A percentile compares a stretch with the other conserved stretches of the same genome.
phyloP scores from a whole-genome alignment of 139 green algal genomes.

The Gonium pectorale region DNA sequence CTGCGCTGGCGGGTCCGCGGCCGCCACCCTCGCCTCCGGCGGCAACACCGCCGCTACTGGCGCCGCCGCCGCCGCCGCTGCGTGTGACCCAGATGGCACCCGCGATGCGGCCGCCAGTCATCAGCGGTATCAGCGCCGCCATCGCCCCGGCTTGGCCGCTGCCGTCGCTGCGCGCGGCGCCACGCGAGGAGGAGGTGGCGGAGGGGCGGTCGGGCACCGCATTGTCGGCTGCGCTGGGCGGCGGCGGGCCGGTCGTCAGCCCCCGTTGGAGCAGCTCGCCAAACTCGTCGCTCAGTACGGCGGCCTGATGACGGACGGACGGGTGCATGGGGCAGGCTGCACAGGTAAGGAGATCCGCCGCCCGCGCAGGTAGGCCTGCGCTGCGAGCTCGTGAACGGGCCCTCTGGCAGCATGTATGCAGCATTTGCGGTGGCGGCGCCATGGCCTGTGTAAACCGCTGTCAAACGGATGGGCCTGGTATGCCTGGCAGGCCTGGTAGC shows the following conservation, averaged over 20 bases:
- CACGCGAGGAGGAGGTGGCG: not conserved
- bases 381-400: no score
- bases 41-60: not conserved
- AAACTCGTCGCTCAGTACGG: no score
- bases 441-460: no score
- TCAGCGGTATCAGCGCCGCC: slow-evolving; percentile 17
- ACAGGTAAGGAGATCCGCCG: no score
- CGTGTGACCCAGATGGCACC: not conserved
- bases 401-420: no score
- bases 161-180: not conserved
- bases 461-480: no score
- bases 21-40: not conserved
- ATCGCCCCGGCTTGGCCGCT: not conserved
- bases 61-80: not conserved
- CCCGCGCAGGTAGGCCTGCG: no score
- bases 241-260: no score
- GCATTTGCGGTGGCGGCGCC: no score
- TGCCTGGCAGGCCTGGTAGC: no score
- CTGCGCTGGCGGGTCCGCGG: not conserved
- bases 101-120: not conserved
- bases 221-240: not conserved
- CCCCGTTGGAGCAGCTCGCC: no score
- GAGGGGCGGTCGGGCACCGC: not conserved
- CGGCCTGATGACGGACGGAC: not conserved
- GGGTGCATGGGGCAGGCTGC: no score